Evolutionary conservation across 768 basidiomycete genomes (phyloP), one percentile per base, ranked within the genome.

Genomic region (Phylloporus arenicola): DNA sequence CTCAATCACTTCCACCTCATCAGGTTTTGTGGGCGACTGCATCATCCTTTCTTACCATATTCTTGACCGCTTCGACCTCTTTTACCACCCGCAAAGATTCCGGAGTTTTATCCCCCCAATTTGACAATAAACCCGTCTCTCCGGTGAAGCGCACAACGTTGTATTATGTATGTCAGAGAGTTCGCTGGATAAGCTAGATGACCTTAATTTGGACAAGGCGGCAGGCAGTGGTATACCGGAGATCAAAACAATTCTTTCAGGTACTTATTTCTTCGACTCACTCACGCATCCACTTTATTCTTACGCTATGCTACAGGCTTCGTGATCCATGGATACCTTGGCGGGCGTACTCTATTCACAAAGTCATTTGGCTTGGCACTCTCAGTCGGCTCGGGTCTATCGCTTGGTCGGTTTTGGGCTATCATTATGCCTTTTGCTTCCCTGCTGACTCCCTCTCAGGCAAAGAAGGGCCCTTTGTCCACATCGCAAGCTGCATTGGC

Each of bases 141-240:
- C 64, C 69, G 22, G 53, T 63, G 27, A 82, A 76, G 55, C 80
- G 92, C 48, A 81, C 82, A 59, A 77, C 86, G 42, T 75, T 92
- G 70, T 93, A 88, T 71, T 96, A 92, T 63, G 92, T 90, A 68
- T 25, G 86, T 74, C 27, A 10, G 34, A 47, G 39, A 41, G n/a
- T 47, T n/a, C 3, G 13, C 24, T 53, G 7, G 12, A 39, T 22
- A 17, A 17, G 34, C 10, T 39, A 37, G 24, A 39, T 53, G 12
- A 62, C 45, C 47, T 54, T 57, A 53, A 55, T 46, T 40, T 56
- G 53, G 45, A 52, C 58, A 89, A 64, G 86, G 92, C 96, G 10
- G 92, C 92, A 17, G 96, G 96, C 17, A 90, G 87, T 61, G 96
- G 96, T 43, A 94, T 98, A 49, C 93, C 94, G 0, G 95, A 99